Conservation (phyloP, 2,329 filamentous ascomycete genomes). For the Albophoma yamanashiensis region DNA sequence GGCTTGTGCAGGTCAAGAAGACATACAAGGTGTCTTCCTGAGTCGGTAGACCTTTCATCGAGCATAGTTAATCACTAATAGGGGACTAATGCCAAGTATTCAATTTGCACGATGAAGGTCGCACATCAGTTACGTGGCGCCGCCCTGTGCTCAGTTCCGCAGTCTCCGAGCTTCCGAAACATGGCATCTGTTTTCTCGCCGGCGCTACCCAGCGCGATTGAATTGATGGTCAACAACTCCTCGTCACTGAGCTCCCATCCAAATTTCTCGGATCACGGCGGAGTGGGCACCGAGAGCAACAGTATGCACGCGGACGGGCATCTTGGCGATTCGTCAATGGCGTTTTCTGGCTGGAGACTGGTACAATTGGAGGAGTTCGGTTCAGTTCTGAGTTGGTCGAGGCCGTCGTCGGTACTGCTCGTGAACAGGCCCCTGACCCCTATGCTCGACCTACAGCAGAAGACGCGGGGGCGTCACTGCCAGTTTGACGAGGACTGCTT, state of each 20-base stretch:
- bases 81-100: background rate
- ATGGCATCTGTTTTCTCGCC: background rate
- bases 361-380: too few species aligned
- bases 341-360: too few species aligned
- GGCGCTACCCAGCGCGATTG: background rate
- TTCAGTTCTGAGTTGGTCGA: too few species aligned
- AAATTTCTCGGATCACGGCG: too few species aligned
- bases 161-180: background rate
- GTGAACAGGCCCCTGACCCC: too few species aligned
- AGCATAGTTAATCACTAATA: background rate
- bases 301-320: too few species aligned
- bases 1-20: slow-evolving; percentile 72
- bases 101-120: background rate
- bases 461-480: too few species aligned
- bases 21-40: slow-evolving; percentile 41
- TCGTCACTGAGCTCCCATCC: background rate
- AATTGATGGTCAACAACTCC: background rate
- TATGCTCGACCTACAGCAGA: too few species aligned
- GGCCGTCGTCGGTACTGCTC: too few species aligned
- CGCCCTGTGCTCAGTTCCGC: background rate
- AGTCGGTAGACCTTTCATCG: slow-evolving; percentile 4
- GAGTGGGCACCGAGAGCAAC: too few species aligned
- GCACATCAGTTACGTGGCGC: background rate
- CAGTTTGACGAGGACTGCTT: too few species aligned
- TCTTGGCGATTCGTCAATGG: too few species aligned